Percentiles rank a stretch among this genome's conserved stretches.
phyloP scores from a whole-genome alignment of 345 rosid species.

The Melaleuca quinquenervia region DNA sequence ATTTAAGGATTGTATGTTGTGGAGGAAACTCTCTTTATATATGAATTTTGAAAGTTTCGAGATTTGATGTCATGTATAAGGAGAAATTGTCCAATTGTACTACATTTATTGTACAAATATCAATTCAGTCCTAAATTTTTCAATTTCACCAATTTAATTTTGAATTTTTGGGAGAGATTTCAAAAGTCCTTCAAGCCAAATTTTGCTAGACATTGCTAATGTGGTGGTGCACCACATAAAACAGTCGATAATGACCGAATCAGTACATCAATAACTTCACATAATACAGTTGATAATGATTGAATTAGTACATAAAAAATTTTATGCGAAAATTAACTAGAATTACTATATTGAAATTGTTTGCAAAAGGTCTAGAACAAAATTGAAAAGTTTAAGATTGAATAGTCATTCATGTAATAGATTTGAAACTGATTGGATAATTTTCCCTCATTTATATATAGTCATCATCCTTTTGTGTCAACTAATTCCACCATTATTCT shows the following conservation, averaged over 20 bases:
- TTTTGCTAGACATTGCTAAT: neutral
- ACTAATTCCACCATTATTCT: neutral
- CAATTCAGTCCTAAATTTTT: neutral
- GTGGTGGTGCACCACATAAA: neutral
- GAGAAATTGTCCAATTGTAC: neutral
- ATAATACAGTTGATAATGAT: neutral
- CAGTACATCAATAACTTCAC: fast-evolving
- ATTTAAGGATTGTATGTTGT: neutral
- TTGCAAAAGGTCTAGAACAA: neutral
- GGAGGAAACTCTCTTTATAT: neutral
- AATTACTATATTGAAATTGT: neutral
- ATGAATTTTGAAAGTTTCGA: neutral
- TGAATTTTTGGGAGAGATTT: neutral
- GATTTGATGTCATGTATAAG: neutral
- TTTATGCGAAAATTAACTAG: fast-evolving
- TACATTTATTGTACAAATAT: neutral
- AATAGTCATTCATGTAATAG: neutral
- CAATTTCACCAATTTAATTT: neutral
- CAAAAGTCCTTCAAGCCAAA: neutral
- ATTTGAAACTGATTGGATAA: neutral
- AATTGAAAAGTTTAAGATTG: neutral
- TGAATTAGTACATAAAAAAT: fast-evolving
- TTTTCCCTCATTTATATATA: neutral
- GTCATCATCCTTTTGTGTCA: neutral
- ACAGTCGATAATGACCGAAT: neutral